A percentile compares a stretch with the other conserved stretches of the same genome.
These are phyloP conservation scores for Alternaria sp. DNA, from an alignment of 2,329 filamentous ascomycete genomes.

Conservation along the genomic window DNA sequence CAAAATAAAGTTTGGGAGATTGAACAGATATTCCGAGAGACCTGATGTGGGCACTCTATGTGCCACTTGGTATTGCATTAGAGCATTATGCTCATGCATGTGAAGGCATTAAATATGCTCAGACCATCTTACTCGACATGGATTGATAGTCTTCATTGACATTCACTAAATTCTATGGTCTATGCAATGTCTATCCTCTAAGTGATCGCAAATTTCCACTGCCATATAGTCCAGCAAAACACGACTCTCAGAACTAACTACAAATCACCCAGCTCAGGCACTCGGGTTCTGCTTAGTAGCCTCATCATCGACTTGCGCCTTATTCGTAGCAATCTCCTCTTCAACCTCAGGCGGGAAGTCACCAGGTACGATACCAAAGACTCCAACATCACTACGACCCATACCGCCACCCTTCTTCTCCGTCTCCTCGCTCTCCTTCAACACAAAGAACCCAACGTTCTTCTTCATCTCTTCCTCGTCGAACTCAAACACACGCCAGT, in stretches of 20 bases:
- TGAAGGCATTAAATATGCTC: background rate
- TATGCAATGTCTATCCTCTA: background rate
- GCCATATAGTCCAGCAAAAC: background rate
- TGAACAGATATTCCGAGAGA: background rate
- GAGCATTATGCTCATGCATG: background rate
- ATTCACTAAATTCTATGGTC: background rate
- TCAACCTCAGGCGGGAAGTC: slow-evolving; percentile 40
- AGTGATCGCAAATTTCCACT: background rate
- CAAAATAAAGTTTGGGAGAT: background rate
- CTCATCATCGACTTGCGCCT: slow-evolving; percentile 19
- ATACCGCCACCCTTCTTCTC: slow-evolving; percentile 57
- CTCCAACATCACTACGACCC: slow-evolving; percentile 55
- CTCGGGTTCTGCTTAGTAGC: slow-evolving; percentile 24
- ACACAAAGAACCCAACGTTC: slow-evolving; percentile 44
- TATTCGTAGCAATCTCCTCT: slow-evolving; percentile 1
- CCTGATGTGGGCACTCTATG: background rate
- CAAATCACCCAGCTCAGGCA: background rate
- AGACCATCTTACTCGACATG: background rate
- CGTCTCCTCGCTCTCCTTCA: slow-evolving; percentile 60
- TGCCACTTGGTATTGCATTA: background rate
- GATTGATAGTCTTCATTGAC: background rate
- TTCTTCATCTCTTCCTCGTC: slow-evolving; percentile 55
- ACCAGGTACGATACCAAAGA: slow-evolving; percentile 29
- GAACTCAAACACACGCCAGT: slow-evolving; percentile 70
- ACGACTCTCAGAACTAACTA: background rate